Conservation (phyloP, 1,284 basidiomycete species). For the Xanthoconium separans region DNA sequence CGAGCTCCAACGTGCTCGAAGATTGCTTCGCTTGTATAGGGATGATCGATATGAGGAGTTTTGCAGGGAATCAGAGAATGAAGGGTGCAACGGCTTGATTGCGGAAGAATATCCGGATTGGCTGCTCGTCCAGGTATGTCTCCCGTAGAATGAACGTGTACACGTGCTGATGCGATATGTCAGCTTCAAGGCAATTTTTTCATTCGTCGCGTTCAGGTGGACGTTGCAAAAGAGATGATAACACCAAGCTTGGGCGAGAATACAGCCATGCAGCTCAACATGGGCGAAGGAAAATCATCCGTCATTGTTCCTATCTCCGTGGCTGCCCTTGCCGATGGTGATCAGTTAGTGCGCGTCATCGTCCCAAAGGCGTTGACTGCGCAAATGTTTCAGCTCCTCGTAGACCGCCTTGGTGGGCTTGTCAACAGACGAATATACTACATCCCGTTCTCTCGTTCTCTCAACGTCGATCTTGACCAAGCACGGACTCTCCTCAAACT, state of each 20-base stretch:
- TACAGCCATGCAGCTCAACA: slow-evolving; percentile 36
- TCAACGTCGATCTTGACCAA: not conserved
- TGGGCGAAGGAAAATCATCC: slow-evolving; percentile 32
- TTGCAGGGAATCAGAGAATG: slow-evolving; percentile 36
- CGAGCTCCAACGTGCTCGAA: not conserved
- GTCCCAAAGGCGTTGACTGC: not conserved
- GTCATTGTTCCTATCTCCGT: slow-evolving; percentile 50
- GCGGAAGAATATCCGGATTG: slow-evolving; percentile 37
- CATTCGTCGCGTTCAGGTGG: slow-evolving; percentile 40
- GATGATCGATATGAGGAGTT: slow-evolving; percentile 29
- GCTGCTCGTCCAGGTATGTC: slow-evolving; percentile 23
- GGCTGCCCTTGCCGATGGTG: slow-evolving; percentile 40
- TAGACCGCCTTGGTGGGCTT: not conserved
- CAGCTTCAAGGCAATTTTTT: slow-evolving; percentile 46
- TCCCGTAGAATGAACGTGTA: not conserved
- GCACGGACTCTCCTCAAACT: not conserved
- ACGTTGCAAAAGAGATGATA: slow-evolving; percentile 50
- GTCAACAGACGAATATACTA: not conserved
- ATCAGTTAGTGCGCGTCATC: slow-evolving; percentile 31
- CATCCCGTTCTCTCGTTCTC: not conserved
- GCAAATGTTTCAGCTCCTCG: not conserved
- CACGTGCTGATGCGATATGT: not conserved
- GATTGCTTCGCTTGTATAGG: slow-evolving; percentile 8
- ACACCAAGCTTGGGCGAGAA: slow-evolving; percentile 26
- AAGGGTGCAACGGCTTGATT: slow-evolving; percentile 9